Conservation (phyloP, 1,284 basidiomycete genomes). For the Pterulicium gracile region DNA sequence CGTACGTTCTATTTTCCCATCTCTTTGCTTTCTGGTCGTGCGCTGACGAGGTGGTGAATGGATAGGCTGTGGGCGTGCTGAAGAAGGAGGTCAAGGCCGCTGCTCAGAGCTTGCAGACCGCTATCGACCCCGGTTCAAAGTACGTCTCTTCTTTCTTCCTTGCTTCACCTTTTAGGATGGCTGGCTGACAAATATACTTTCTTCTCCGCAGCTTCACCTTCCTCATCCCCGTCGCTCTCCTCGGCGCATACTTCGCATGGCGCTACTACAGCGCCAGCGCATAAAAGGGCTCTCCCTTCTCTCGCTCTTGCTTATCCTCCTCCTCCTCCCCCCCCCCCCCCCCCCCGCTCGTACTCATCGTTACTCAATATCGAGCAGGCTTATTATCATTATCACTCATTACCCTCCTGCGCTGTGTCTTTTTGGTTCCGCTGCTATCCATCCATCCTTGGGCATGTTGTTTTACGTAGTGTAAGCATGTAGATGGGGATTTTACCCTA, state of each 20-base stretch:
- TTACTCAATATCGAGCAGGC: no score
- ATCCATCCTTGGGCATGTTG: no score
- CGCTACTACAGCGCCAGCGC: conserved; percentile 52
- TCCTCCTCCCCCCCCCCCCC: neutral
- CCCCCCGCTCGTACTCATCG: no score
- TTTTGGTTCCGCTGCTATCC: no score
- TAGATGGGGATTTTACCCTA: no score
- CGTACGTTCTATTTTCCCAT: conserved; percentile 30
- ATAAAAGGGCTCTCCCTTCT: conserved; percentile 9
- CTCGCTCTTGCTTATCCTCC: neutral
- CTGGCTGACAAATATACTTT: no score
- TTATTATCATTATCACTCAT: no score
- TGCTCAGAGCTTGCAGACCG: conserved; percentile 30
- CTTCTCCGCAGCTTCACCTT: neutral
- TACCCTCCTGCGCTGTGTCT: no score
- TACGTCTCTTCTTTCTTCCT: conserved; percentile 25
- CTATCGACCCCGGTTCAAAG: conserved; percentile 63
- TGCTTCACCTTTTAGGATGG: no score
- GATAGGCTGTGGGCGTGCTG: neutral
- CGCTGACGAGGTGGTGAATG: neutral
- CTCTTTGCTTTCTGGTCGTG: neutral
- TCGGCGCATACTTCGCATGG: conserved; percentile 78
- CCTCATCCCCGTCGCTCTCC: conserved; percentile 56
- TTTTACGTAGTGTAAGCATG: no score
- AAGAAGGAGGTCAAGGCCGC: conserved; percentile 11